Evolutionary conservation across 2,329 filamentous ascomycete genomes (phyloP).

Genomic region (Coniochaeta hoffmannii): DNA sequence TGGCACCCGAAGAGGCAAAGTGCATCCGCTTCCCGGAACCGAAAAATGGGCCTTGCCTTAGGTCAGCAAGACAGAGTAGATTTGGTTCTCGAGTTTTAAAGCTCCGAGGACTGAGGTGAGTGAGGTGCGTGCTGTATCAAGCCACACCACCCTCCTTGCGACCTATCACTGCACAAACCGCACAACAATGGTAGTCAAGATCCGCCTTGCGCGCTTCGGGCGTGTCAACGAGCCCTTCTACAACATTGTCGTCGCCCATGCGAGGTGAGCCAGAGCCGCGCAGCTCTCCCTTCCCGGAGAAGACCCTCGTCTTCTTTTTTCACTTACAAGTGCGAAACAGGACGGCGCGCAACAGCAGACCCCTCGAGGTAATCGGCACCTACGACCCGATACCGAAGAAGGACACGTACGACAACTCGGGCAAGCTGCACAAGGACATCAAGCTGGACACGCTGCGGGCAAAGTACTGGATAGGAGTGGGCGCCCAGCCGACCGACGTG

Average conservation of each 20-base stretch:
- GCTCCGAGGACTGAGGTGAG: no score
- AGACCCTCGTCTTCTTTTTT: no score
- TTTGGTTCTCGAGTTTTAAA: no score
- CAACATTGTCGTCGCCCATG: constrained; percentile 94
- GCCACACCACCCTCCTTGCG: not conserved
- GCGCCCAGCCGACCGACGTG: constrained; percentile 86
- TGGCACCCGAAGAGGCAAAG: not conserved
- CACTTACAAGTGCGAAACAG: constrained; percentile 32
- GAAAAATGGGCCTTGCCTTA: no score
- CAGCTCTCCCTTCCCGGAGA: not conserved
- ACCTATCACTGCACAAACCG: not conserved
- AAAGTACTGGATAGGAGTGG: constrained; percentile 94
- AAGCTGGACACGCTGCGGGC: constrained; percentile 74
- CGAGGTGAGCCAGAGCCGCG: constrained; percentile 52
- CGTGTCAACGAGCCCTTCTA: constrained; percentile 85
- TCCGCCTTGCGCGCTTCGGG: constrained; percentile 90
- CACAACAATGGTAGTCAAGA: constrained; percentile 76
- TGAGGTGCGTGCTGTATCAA: not conserved
- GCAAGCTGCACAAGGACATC: constrained; percentile 81
- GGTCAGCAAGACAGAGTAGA: no score
- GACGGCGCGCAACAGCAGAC: constrained; percentile 78
- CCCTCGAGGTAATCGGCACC: constrained; percentile 85
- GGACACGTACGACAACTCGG: constrained; percentile 52
- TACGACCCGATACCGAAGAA: constrained; percentile 62
- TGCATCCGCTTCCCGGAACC: not conserved